Percentiles rank a stretch among this genome's conserved stretches.
These are phyloP conservation scores for Astraeus odoratus DNA, from an alignment of 768 basidiomycete species.

Conservation along the genomic window DNA sequence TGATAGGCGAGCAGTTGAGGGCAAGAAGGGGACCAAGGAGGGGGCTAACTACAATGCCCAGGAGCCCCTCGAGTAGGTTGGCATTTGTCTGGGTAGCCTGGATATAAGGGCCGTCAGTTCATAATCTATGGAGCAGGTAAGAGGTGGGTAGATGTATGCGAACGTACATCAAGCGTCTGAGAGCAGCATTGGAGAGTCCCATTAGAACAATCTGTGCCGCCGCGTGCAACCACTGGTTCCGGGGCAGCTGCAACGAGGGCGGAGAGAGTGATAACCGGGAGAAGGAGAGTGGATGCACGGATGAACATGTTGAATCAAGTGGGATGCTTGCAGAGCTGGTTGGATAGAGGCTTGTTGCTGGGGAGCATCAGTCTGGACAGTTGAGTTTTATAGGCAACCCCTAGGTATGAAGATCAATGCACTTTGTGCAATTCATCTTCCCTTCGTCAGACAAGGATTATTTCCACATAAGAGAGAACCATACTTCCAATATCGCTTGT, in stretches of 20 bases:
- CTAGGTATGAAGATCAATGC: too few species aligned
- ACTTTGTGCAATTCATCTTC: too few species aligned
- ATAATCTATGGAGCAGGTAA: background rate
- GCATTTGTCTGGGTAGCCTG: background rate
- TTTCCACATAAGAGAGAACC: too few species aligned
- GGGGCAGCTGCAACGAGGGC: background rate
- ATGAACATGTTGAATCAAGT: background rate
- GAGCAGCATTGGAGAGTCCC: slow-evolving; percentile 24
- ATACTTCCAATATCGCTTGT: too few species aligned
- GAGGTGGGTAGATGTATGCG: background rate
- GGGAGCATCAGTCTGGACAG: too few species aligned
- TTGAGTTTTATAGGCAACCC: too few species aligned
- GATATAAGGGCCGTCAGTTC: background rate
- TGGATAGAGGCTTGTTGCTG: too few species aligned
- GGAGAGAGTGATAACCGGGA: background rate
- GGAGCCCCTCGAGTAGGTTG: slow-evolving; percentile 3
- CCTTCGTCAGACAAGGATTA: too few species aligned
- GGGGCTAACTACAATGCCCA: background rate
- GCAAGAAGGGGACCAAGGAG: background rate
- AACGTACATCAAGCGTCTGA: background rate
- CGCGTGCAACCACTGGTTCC: background rate
- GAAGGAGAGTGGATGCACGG: background rate
- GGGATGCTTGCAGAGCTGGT: background rate
- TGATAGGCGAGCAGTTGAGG: slow-evolving; percentile 4
- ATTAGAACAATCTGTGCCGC: too few species aligned